Evolutionary conservation across 75 land plant species (phyloP).

Genomic region (Pinus taeda): DNA sequence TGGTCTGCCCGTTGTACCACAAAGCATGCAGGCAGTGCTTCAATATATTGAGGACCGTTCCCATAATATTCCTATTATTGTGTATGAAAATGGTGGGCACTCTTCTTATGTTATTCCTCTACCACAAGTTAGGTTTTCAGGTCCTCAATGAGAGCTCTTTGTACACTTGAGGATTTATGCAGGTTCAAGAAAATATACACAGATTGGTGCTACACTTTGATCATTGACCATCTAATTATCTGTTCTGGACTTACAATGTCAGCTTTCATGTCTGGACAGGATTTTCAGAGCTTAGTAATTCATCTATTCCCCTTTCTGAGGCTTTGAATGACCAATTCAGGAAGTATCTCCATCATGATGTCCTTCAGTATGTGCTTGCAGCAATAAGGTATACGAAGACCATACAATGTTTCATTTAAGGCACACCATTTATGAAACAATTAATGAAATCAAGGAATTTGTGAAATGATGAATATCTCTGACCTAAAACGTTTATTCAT

Average conservation of each 20-base stretch:
- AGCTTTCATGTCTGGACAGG: neutral
- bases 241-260: no score
- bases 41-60: constrained; percentile 21
- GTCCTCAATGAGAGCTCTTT: neutral
- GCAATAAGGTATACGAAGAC: neutral
- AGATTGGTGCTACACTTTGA: no score
- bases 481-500: neutral
- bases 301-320: neutral
- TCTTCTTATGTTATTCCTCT: neutral
- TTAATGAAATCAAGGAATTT: neutral
- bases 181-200: no score
- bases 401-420: neutral
- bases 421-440: neutral
- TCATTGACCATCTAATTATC: no score
- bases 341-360: neutral
- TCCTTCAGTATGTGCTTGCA: neutral
- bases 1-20: constrained; percentile 3
- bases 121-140: neutral
- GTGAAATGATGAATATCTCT: no score
- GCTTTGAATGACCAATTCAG: neutral
- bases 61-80: constrained; percentile 21
- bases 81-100: constrained; percentile 26
- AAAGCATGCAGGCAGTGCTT: constrained; percentile 19
- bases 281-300: neutral
- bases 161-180: neutral